Base-by-base conservation (phyloP, 1,284 basidiomycete genomes). In the Ustilago shanxiensis region DNA sequence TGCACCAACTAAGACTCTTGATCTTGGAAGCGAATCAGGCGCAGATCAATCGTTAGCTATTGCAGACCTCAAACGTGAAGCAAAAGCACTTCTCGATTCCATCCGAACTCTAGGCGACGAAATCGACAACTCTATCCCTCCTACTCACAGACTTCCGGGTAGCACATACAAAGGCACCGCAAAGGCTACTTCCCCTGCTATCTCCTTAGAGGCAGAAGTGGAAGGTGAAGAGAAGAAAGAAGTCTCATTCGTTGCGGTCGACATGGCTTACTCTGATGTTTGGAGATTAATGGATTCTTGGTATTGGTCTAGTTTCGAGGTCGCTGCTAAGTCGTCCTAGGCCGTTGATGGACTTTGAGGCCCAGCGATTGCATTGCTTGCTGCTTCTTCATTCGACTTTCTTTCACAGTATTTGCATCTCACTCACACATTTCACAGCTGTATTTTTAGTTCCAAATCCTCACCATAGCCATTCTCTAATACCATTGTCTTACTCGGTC, bases 241-340 rank as follows among this genome's bases (percentile, higher is more conserved):
- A 13, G 39, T 51, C 13, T 56, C 64, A 18, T 73, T 68, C 35
- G 66, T 68, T 1, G 53, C 60, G 2, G 61, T 67, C 39, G 71
- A 73, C 44, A 33, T 57, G 33, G 57, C 52, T 24, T 75, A 70
- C 45, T 35, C 60, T 8, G 59, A 75, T 28, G 26, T 64, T 13
- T 75, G 72, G 72, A 29, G 60, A 7, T 20, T 66, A 10, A 67
- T 75, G 55, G 72, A 75, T 33, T 22, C 45, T 9, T 75, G 72
- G 72, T 75, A 70, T 49, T 75, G 72, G 72, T 60, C 63, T 13
- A 28, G 37, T 28, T 70, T 75, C 22, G 52, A 75, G n/a, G 28
- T 70, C 16, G 62, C 56, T n/a, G 16, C 39, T 14, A 14, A n/a
- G 22, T 24, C n/a, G n/a, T n/a, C 4, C 26, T 24, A 33, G 31